Base-by-base conservation (phyloP, 495 filamentous ascomycete species). In the Parachaetomium inaequale region DNA sequence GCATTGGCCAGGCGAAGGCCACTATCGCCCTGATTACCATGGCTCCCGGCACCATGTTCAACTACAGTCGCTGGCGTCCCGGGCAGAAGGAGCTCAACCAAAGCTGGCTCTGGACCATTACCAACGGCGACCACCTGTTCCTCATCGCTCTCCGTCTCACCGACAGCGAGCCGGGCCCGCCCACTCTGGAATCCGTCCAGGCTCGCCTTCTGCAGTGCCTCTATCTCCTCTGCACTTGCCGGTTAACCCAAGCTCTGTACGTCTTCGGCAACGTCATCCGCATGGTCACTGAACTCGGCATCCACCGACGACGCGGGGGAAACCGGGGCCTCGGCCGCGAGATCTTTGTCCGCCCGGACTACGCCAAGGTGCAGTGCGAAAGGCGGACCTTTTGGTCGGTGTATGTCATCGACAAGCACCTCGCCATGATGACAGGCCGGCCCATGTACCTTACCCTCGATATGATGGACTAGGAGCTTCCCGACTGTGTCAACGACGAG, bases 331-430 rank as follows among this genome's bases (percentile, higher is more conserved):
- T 70, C 1, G 67, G 60, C 12, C 29, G 29, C 26, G 57, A 63
- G 34, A 64, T 66, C n/a, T 10, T 46, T 14, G 12, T n/a, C 4
- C 26, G 21, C 21, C 63, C 65, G 0, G 65, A 70, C 29, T 68
- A 72, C 23, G 60, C 67, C 45, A 66, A 70, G 25, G 32, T 68
- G 1, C 70, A 75, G 28, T 71, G 72, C 56, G 65, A 62, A n/a
- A 85, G 82, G 59, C 79, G 84, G 5, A 79, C 81, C 6, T 84
- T 87, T 28, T 86, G 83, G 83, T 78, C 79, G 38, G 79, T 76
- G 2, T 84, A 82, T 63, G 78, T 79, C 28, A 63, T 86, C 15
- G 84, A 86, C 67, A 83, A 80, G 64, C 82, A 86, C 62, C 71
- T 86, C n/a, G 81, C 79, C 58, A 72, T 81, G 46, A 77, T 84